A percentile compares a stretch with the other conserved stretches of the same genome.
Conservation (phyloP, 2,329 filamentous ascomycete species). For the Teratosphaeria pseudoeucalypti region DNA sequence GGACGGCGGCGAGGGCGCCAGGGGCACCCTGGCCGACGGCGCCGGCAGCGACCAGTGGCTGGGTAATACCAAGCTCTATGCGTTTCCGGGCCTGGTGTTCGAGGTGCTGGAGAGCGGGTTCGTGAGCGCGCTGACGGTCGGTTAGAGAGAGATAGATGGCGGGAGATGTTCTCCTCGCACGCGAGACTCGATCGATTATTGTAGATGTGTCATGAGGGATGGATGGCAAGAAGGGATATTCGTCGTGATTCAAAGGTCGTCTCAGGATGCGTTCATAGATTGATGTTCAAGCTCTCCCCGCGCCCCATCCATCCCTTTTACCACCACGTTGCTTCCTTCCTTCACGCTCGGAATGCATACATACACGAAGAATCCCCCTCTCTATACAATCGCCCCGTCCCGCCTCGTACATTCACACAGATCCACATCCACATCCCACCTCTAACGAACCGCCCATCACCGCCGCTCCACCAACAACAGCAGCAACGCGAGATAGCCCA, state of each 20-base stretch:
- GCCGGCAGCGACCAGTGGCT: conserved; percentile 41
- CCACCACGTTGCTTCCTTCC: too few relatives aligned
- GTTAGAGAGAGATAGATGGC: conserved; percentile 1
- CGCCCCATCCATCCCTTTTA: too few relatives aligned
- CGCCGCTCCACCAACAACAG: conserved; percentile 82
- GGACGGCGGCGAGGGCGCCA: conserved; percentile 25
- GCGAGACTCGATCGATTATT: neutral
- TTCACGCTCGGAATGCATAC: too few relatives aligned
- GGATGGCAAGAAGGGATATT: too few relatives aligned
- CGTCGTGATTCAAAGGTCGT: too few relatives aligned
- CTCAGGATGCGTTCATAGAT: too few relatives aligned
- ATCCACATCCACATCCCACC: neutral
- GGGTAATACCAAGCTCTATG: conserved; percentile 75
- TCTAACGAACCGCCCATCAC: conserved; percentile 29
- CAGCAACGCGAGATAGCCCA: conserved; percentile 91
- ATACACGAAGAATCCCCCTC: neutral
- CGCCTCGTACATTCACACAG: neutral
- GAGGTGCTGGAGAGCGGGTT: conserved; percentile 86
- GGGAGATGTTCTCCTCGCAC: too few relatives aligned
- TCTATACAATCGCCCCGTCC: neutral
- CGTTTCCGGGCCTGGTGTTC: conserved; percentile 88
- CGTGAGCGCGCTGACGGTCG: conserved; percentile 68
- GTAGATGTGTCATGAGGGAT: neutral
- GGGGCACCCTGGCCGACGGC: conserved; percentile 12
- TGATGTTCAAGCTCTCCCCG: too few relatives aligned